Conservation (phyloP, 2,329 filamentous ascomycete genomes). For the Colletotrichum scovillei region DNA sequence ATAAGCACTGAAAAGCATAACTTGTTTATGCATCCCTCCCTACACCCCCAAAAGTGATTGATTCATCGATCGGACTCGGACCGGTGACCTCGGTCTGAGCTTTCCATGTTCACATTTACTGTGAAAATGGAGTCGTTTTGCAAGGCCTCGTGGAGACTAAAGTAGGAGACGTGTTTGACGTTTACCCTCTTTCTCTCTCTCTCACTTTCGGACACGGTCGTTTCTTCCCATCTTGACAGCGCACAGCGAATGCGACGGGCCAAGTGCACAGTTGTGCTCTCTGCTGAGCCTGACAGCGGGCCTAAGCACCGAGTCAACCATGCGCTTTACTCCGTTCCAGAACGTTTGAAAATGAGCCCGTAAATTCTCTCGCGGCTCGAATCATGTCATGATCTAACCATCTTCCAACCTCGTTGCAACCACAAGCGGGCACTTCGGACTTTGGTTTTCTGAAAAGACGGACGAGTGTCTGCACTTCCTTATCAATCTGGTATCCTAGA, state of each 20-base stretch:
- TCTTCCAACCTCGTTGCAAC: not conserved
- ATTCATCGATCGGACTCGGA: not conserved
- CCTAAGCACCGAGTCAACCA: conserved; percentile 23
- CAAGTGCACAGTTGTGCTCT: not conserved
- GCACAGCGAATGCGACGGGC: not conserved
- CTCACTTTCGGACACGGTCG: not conserved
- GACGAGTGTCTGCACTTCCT: not conserved
- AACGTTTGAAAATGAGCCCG: conserved; percentile 14
- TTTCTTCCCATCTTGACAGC: not conserved
- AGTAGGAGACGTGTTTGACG: not conserved
- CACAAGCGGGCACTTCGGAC: not conserved
- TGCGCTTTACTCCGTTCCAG: conserved; percentile 12
- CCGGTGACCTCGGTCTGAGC: not conserved
- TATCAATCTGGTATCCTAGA: not conserved
- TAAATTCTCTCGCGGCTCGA: conserved; percentile 15
- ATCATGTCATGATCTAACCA: conserved; percentile 24
- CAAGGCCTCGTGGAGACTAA: not conserved
- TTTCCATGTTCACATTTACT: not conserved
- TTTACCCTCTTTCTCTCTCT: not conserved
- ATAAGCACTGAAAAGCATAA: conserved; percentile 23
- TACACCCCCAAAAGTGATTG: not conserved
- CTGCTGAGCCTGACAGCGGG: conserved; percentile 4
- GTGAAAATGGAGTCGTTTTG: not conserved
- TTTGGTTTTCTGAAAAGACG: not conserved
- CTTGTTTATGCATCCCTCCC: not conserved